Base-by-base conservation (phyloP, 352 stramenopile genomes). In the Elongisporangium undulatum region DNA sequence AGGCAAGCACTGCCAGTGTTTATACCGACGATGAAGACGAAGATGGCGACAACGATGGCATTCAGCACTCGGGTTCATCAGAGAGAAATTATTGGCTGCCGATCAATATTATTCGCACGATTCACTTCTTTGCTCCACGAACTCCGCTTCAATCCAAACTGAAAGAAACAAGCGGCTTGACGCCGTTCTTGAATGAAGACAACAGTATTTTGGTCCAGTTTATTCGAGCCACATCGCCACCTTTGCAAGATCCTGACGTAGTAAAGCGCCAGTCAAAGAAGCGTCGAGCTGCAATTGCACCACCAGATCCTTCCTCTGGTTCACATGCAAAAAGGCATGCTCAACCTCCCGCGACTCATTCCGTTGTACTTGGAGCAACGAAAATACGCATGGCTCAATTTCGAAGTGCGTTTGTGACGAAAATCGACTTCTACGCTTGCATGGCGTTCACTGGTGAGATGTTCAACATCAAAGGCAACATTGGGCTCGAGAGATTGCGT, bases 391-490 rank as follows among this genome's bases (percentile, higher is more conserved):
- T 94, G 70, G 79, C 81, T 7, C 82, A 91, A 51, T 94, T 94
- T 48, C 82, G 80, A 56, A 91, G 79, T 23, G 79, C 82, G n/a
- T 92, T 89, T 52, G 81, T 92, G 23, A 92, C 85, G 5, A 94
- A 92, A 60, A 81, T 90, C 22, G 85, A 94, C 62, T 89, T 92
- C 49, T 92, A 92, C 55, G 83, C 85, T 0, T 92, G 82, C 52
- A 90, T 94, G 82, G 79, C 81, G 12, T 77, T 92, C 24, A 80
- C 71, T 0, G 82, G 82, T 7, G 85, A 94, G 55, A 78, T 90
- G 65, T 87, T 92, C 57, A 92, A 94, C 51, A 77, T 92, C 61
- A 94, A 92, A 59, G 85, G 82, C 2, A 92, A 92, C 50, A 83
- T 94, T 20, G 85, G 82, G 0, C 64, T 94, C 41, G 82, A 94